phyloP scores from a whole-genome alignment of 148 eudicot genomes.

The Camellia japonica region DNA sequence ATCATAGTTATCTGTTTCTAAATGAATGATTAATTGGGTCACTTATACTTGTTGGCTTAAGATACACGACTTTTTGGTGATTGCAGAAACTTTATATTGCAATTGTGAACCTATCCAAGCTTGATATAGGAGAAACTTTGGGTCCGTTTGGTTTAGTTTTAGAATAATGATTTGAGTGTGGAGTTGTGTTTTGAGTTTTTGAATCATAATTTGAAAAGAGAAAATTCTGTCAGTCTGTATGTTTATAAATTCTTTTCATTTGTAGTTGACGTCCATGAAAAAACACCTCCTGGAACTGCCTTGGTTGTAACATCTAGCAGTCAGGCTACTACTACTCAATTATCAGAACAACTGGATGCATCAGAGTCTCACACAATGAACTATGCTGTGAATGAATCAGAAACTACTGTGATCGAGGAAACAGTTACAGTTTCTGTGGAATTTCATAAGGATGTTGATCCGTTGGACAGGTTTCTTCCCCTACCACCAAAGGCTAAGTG shows the following conservation, averaged over 20 bases:
- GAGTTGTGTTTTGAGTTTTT: no score
- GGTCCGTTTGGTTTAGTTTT: no score
- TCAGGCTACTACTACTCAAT: conserved; percentile 41
- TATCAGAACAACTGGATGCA: conserved; percentile 35
- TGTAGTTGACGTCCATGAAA: conserved; percentile 15
- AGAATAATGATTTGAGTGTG: no score
- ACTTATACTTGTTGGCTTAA: background rate
- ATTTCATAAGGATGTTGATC: conserved; percentile 38
- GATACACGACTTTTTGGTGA: background rate
- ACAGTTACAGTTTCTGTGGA: conserved; percentile 28
- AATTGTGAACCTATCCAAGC: no score
- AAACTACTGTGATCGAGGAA: conserved; percentile 32
- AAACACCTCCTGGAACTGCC: conserved; percentile 6
- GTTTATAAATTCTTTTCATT: background rate
- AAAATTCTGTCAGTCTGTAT: no score
- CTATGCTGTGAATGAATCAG: conserved; percentile 33
- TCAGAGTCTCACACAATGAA: conserved; percentile 35
- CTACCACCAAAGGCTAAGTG: conserved; percentile 64
- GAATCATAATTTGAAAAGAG: no score
- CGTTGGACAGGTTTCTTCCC: conserved; percentile 66
- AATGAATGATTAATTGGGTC: background rate
- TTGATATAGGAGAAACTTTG: no score
- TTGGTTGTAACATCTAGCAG: conserved; percentile 1
- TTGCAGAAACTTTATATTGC: background rate
- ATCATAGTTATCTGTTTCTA: background rate